A percentile compares a stretch with the other conserved stretches of the same genome.
Evolutionary conservation across 1,284 basidiomycete species (phyloP).

Genomic region (Filobasidium uniguttulatum): DNA sequence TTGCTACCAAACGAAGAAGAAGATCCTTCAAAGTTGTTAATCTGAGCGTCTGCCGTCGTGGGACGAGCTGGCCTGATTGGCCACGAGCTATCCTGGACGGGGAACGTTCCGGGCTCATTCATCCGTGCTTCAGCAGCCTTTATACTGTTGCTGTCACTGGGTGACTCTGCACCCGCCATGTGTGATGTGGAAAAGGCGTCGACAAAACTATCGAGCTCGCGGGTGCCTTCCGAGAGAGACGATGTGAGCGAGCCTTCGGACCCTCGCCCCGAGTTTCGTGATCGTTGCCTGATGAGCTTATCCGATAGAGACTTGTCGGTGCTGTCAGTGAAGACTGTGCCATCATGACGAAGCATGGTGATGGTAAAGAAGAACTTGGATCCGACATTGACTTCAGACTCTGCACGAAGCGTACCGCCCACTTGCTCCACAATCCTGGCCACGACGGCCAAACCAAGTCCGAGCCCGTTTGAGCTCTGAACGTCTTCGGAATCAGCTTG

Average conservation of each 20-base stretch:
- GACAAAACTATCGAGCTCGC: constrained; percentile 53
- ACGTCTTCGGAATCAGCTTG: constrained; percentile 49
- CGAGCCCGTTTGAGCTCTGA: constrained; percentile 40
- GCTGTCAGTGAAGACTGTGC: neutral
- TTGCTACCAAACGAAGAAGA: neutral
- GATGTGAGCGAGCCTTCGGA: neutral
- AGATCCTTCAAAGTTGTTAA: too few relatives aligned
- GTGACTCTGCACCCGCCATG: constrained; percentile 24
- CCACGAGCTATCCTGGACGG: constrained; percentile 33
- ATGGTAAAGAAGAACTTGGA: constrained; percentile 46
- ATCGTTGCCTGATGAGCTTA: neutral
- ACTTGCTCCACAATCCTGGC: constrained; percentile 71
- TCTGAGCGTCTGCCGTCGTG: neutral
- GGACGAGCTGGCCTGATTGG: constrained; percentile 33
- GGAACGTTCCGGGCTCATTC: constrained; percentile 28
- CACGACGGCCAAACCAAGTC: constrained; percentile 65
- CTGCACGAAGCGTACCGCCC: constrained; percentile 63
- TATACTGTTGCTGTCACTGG: constrained; percentile 33
- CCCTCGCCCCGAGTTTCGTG: neutral
- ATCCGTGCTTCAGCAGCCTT: constrained; percentile 25
- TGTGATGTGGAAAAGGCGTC: constrained; percentile 43
- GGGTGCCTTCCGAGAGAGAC: neutral
- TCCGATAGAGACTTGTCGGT: neutral
- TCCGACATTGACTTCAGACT: constrained; percentile 56
- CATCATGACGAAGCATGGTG: constrained; percentile 19